Evolutionary conservation across 1,284 basidiomycete genomes (phyloP).

Genomic region (Fistulina hepatica): DNA sequence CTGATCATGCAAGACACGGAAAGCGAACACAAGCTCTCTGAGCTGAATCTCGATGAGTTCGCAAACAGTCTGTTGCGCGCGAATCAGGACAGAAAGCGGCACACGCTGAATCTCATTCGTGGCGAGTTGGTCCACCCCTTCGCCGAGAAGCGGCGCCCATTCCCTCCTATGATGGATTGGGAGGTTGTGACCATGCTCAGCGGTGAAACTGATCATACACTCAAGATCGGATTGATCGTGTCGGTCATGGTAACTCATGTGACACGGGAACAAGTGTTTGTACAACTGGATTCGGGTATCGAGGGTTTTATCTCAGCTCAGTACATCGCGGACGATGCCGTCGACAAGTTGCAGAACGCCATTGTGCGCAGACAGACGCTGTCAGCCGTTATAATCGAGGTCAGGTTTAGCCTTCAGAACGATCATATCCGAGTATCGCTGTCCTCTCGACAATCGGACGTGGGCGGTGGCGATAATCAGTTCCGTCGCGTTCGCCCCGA

Average conservation of each 20-base stretch:
- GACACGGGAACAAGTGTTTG: constrained; percentile 40
- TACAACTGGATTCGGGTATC: constrained; percentile 86
- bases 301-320: constrained; percentile 71
- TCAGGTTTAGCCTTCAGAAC: constrained; percentile 51
- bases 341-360: constrained; percentile 27
- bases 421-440: constrained; percentile 69
- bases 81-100: constrained; percentile 78
- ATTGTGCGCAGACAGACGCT: constrained; percentile 68
- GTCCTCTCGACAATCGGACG: constrained; percentile 64
- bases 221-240: constrained; percentile 75
- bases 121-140: constrained; percentile 84
- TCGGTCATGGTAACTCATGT: constrained; percentile 67
- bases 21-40: constrained; percentile 74
- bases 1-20: constrained; percentile 81
- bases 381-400: constrained; percentile 70
- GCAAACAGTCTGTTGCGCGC: constrained; percentile 83
- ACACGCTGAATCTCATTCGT: constrained; percentile 82
- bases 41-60: constrained; percentile 94
- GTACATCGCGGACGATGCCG: constrained; percentile 48
- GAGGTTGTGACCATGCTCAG: constrained; percentile 93
- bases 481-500: constrained; percentile 58
- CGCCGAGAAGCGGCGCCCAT: constrained; percentile 65
- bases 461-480: constrained; percentile 53
- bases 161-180: constrained; percentile 60
- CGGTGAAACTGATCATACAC: constrained; percentile 78